phyloP scores from a whole-genome alignment of 2,329 filamentous ascomycete genomes.

The Arthrocladium fulminans region DNA sequence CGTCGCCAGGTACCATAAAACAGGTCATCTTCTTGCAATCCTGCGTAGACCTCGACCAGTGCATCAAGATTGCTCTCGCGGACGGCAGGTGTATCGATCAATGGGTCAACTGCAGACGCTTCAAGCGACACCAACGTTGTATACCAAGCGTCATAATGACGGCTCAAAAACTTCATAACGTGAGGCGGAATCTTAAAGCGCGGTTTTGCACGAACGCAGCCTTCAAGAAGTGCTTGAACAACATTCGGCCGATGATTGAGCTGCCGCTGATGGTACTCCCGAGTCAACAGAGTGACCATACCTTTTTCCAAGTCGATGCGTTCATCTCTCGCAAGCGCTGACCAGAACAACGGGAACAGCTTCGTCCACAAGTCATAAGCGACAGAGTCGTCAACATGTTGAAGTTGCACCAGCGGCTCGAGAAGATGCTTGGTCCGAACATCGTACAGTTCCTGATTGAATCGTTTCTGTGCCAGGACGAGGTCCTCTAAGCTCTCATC shows the following conservation, averaged over 20 bases:
- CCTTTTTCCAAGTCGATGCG: constrained; percentile 82
- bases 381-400: constrained; percentile 74
- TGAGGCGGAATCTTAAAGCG: constrained; percentile 90
- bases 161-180: constrained; percentile 88
- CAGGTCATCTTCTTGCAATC: constrained; percentile 86
- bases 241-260: constrained; percentile 94
- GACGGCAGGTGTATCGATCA: constrained; percentile 73
- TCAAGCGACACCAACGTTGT: constrained; percentile 86
- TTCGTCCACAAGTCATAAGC: constrained; percentile 85
- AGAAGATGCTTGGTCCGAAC: constrained; percentile 81
- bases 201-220: constrained; percentile 72
- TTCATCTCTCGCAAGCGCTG: constrained; percentile 76
- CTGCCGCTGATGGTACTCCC: constrained; percentile 90
- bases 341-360: constrained; percentile 91
- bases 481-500: constrained; percentile 77
- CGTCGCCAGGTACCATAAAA: constrained; percentile 97
- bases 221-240: constrained; percentile 82
- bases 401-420: constrained; percentile 81
- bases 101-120: constrained; percentile 73
- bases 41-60: constrained; percentile 83
- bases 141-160: constrained; percentile 95
- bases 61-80: constrained; percentile 94
- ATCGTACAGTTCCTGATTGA: constrained; percentile 72
- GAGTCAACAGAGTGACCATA: constrained; percentile 80
- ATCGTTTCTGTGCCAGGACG: constrained; percentile 69